A percentile compares a stretch with the other conserved stretches of the same genome.
These are phyloP conservation scores for Echeveria elegans DNA, from an alignment of 164 flowering plant genomes.

Conservation along the genomic window DNA sequence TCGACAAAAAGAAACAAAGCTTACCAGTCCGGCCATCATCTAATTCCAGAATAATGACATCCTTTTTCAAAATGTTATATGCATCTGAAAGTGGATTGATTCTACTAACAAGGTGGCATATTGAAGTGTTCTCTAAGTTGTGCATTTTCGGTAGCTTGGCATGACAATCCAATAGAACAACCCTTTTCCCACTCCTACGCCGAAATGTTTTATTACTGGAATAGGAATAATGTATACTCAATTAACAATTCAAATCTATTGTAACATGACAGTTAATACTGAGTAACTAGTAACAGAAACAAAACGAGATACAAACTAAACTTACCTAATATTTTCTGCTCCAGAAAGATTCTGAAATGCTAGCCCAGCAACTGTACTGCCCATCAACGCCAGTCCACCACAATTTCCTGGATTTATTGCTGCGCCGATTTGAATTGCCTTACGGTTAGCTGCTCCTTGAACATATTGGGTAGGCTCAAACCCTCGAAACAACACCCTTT, in stretches of 20 bases:
- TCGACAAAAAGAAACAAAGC: not conserved
- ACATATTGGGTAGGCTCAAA: constrained; percentile 91
- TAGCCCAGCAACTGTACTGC: constrained; percentile 84
- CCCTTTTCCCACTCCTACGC: constrained; percentile 74
- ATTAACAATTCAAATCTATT: not conserved
- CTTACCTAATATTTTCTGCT: constrained; percentile 98
- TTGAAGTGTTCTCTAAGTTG: constrained; percentile 69
- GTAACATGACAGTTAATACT: not conserved
- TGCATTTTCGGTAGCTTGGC: constrained; percentile 81
- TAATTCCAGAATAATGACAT: constrained; percentile 78
- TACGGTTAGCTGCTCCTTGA: constrained; percentile 80
- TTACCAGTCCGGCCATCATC: constrained; percentile 87
- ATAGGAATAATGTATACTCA: constrained; percentile 49
- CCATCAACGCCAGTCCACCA: constrained; percentile 98
- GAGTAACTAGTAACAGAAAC: not conserved
- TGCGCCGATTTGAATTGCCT: constrained; percentile 96
- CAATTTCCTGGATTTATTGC: constrained; percentile 97
- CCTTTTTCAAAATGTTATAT: constrained; percentile 51
- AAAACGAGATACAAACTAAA: constrained; percentile 18
- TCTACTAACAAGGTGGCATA: constrained; percentile 70
- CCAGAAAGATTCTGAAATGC: constrained; percentile 95
- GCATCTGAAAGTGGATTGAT: constrained; percentile 85
- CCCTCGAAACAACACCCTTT: constrained; percentile 93
- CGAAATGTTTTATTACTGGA: constrained; percentile 84
- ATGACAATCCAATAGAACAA: constrained; percentile 82